Evolutionary conservation across 2,329 filamentous ascomycete species (phyloP).

Genomic region (Xylaria sp.): DNA sequence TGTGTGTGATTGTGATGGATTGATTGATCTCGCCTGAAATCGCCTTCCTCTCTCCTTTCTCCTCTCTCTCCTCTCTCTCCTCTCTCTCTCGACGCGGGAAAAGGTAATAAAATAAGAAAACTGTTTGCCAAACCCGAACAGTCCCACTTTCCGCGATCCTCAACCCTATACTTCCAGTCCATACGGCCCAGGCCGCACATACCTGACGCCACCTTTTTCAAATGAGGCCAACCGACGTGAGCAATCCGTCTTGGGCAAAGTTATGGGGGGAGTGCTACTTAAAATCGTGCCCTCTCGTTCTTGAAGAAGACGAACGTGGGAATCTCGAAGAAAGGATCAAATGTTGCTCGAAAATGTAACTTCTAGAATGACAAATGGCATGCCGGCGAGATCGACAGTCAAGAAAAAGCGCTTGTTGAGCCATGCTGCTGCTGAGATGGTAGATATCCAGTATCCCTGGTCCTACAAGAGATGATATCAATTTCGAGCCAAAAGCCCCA

Average conservation of each 20-base stretch:
- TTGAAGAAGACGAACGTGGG: conserved; percentile 13
- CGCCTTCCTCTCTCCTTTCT: background rate
- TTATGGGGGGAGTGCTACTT: too few species aligned
- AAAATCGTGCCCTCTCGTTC: conserved; percentile 12
- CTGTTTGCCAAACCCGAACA: too few species aligned
- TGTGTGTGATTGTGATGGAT: too few species aligned
- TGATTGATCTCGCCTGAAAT: background rate
- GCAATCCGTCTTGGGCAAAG: background rate
- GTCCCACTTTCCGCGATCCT: background rate
- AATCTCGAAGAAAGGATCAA: conserved; percentile 14
- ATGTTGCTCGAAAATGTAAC: conserved; percentile 12
- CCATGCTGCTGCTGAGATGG: conserved; percentile 21
- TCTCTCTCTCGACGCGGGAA: too few species aligned
- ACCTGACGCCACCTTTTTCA: background rate
- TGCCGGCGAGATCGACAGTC: conserved; percentile 21
- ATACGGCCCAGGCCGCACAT: background rate
- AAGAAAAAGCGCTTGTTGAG: conserved; percentile 14
- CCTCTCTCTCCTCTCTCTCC: background rate
- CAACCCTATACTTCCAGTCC: background rate
- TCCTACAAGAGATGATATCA: conserved; percentile 24
- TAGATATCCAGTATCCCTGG: conserved; percentile 32
- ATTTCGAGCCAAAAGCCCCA: conserved; percentile 12
- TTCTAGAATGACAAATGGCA: conserved; percentile 20
- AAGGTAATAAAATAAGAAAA: too few species aligned
- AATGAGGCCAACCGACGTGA: background rate